These are phyloP conservation scores for Globisporangium abappressorium DNA, from an alignment of 352 stramenopile species.

Conservation along the genomic window DNA sequence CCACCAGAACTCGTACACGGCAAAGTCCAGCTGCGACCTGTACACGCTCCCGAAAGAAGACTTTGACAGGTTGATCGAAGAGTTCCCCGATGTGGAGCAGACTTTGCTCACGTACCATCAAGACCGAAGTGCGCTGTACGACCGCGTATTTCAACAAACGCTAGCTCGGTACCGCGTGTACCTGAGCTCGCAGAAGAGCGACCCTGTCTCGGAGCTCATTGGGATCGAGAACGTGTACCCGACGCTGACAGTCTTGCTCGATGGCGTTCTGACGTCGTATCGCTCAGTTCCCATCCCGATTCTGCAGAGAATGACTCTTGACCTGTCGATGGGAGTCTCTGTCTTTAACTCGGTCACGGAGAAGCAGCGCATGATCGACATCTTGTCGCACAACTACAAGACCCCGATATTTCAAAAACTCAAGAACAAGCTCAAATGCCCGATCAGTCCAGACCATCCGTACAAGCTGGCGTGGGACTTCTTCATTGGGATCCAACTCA, in stretches of 20 bases:
- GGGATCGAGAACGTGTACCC: conserved; percentile 71
- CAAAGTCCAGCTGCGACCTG: conserved; percentile 67
- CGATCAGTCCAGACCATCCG: conserved; percentile 49
- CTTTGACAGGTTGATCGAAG: conserved; percentile 76
- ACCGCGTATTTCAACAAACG: conserved; percentile 68
- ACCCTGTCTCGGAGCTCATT: conserved; percentile 48
- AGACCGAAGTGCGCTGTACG: conserved; percentile 56
- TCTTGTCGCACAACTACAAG: conserved; percentile 40
- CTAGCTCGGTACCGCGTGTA: conserved; percentile 64
- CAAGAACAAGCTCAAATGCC: conserved; percentile 25
- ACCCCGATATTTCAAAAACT: conserved; percentile 23
- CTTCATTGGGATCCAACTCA: conserved; percentile 34
- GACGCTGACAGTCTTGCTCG: conserved; percentile 60
- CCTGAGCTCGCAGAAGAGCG: conserved; percentile 49
- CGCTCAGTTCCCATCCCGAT: conserved; percentile 55
- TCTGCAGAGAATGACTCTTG: conserved; percentile 57
- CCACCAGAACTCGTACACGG: conserved; percentile 73
- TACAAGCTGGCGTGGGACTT: conserved; percentile 56
- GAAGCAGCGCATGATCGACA: conserved; percentile 64
- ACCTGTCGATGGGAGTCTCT: conserved; percentile 72
- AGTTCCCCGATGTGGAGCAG: conserved; percentile 70
- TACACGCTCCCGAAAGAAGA: conserved; percentile 81
- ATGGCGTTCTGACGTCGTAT: conserved; percentile 60
- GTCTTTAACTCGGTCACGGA: conserved; percentile 74
- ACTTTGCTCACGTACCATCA: conserved; percentile 59